Percentiles rank a stretch among this genome's conserved stretches.
Evolutionary conservation across 2,329 filamentous ascomycete genomes (phyloP).

Genomic region (Aschersonia sp.): DNA sequence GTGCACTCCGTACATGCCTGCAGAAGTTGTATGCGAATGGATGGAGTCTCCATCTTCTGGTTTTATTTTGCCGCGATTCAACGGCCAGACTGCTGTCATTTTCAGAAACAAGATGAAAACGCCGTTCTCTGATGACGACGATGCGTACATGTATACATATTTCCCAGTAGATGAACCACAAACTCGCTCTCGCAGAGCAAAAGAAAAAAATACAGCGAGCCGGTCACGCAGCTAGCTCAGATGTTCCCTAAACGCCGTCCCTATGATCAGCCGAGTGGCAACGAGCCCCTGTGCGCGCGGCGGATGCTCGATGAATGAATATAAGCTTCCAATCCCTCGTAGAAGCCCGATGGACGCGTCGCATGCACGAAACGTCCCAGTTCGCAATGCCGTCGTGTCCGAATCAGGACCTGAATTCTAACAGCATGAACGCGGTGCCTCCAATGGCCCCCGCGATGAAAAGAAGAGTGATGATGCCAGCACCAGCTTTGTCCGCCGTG

Average conservation of each 20-base stretch:
- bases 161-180: neutral
- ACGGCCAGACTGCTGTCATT: too few relatives aligned
- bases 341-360: neutral
- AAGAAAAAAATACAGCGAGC: neutral
- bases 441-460: slow-evolving; percentile 32
- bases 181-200: neutral
- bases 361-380: neutral
- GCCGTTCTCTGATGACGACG: neutral
- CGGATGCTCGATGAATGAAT: neutral
- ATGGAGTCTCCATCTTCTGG: too few relatives aligned
- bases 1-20: too few relatives aligned
- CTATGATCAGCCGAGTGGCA: neutral
- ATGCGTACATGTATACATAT: neutral
- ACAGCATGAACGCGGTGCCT: slow-evolving; percentile 33
- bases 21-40: too few relatives aligned
- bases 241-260: neutral
- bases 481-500: slow-evolving; percentile 36
- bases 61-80: too few relatives aligned
- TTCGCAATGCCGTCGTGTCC: neutral
- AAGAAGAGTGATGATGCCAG: slow-evolving; percentile 39
- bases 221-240: neutral
- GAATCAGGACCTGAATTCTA: slow-evolving; percentile 10
- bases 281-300: neutral
- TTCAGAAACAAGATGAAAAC: neutral
- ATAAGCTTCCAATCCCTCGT: neutral